Base-by-base conservation (phyloP, 192 early-diverging fungal species). In the Spinellus fusiger region DNA sequence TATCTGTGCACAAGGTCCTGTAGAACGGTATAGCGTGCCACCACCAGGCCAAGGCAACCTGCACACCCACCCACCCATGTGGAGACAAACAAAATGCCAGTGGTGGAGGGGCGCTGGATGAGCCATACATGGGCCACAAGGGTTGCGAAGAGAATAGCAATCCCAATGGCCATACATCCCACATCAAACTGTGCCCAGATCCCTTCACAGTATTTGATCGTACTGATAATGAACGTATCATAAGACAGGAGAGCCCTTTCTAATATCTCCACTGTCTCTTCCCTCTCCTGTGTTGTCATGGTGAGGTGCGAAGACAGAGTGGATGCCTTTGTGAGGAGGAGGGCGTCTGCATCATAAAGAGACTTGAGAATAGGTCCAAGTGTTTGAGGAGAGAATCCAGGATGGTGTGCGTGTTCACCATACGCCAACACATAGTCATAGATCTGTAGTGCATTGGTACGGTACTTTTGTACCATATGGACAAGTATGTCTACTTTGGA, bases 101-200 rank as follows among this genome's bases (percentile, higher is more conserved):
- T 59, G 37, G 44, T 28, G 13, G 40, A 9, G 23, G 3, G 5
- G 25, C n/a, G 13, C 32, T 34, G 18, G 29, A 12, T 0, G 20
- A 61, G 1, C 34, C 59, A 50, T 37, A 51, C 4, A 3, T 29
- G 27, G 15, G 35, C n/a, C 2, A 59, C 5, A 9, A 49, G 48
- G 6, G 49, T 38, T 23, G 37, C 18, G 23, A 54, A 44, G 18
- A 93, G 65, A 1, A 91, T 68, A 10, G 74, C 38, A 1, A 88
- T 77, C 9, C 96, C 96, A 7, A 85, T 57, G 0, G 80, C 58
- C 67, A 98, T 96, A 31, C 90, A 73, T 1, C 78, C 76, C 5
- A 83, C 70, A 51, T 98, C 93, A 65, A 98, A 98, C 28, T 92
- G 89, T 15, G 94, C 91, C 96, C 96, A 98, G 35, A 91, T 82